These are phyloP conservation scores for Hypomontagnella submonticulosa DNA, from an alignment of 495 filamentous ascomycete genomes.

Conservation along the genomic window DNA sequence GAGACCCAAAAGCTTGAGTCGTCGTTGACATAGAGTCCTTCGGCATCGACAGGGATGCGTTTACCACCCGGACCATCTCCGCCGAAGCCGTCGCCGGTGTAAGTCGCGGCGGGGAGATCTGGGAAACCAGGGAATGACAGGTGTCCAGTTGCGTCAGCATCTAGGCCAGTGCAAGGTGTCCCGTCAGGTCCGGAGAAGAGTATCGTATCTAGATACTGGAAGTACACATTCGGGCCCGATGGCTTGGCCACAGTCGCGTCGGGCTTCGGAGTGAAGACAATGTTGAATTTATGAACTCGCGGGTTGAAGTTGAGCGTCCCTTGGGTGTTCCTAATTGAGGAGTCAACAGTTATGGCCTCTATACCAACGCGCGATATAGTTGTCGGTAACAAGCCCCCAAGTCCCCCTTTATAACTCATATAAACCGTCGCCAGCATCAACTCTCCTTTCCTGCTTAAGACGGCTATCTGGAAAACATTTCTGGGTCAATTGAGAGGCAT, in stretches of 20 bases:
- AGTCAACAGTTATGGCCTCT: slow-evolving; percentile 2
- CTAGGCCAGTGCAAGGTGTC: slow-evolving; percentile 75
- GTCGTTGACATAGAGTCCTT: slow-evolving; percentile 73
- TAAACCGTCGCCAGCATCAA: no score
- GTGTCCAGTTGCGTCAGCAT: slow-evolving; percentile 67
- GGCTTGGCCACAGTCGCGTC: slow-evolving; percentile 66
- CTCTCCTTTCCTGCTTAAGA: no score
- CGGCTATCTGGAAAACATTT: not conserved
- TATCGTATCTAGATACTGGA: slow-evolving; percentile 75
- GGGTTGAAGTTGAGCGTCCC: slow-evolving; percentile 80
- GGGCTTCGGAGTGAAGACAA: slow-evolving; percentile 65
- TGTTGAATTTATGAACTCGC: slow-evolving; percentile 76
- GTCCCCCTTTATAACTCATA: no score
- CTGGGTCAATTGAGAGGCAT: slow-evolving; percentile 12
- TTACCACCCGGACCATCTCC: slow-evolving; percentile 65
- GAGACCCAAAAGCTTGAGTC: slow-evolving; percentile 79
- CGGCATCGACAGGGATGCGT: slow-evolving; percentile 72
- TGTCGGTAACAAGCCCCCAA: no score
- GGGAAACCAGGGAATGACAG: slow-evolving; percentile 70
- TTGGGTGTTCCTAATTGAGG: slow-evolving; percentile 63
- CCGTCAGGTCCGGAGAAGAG: slow-evolving; percentile 74
- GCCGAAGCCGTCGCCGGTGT: slow-evolving; percentile 79
- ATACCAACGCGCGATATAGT: not conserved
- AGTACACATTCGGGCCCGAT: slow-evolving; percentile 70
- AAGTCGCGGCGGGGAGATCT: slow-evolving; percentile 72